Conservation (phyloP, 345 rosid species). For the Hirschfeldia incana region DNA sequence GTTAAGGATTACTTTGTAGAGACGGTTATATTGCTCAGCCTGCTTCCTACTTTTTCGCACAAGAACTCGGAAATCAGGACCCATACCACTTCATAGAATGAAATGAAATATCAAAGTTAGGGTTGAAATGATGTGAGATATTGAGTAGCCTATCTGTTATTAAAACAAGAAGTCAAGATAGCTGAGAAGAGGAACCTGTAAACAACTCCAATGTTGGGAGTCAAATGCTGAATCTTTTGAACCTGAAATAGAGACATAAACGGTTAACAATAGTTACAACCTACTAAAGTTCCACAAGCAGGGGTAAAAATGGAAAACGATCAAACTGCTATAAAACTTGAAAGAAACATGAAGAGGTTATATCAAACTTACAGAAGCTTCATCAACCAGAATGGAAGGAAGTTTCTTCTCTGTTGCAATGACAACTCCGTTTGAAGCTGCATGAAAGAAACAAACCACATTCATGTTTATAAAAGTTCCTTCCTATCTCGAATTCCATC, state of each 20-base stretch:
- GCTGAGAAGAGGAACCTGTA: conserved; percentile 62
- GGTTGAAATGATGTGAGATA: background rate
- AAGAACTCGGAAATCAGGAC: conserved; percentile 92
- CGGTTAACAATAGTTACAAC: background rate
- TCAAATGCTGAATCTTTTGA: conserved; percentile 85
- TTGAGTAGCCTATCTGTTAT: background rate
- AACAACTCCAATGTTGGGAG: conserved; percentile 94
- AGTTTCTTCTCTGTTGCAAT: conserved; percentile 94
- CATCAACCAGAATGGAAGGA: conserved; percentile 93
- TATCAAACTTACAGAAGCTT: conserved; percentile 65
- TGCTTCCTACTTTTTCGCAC: conserved; percentile 97
- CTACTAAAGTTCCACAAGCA: background rate
- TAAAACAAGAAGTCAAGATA: background rate
- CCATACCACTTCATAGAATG: conserved; percentile 77
- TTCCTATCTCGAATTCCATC: background rate
- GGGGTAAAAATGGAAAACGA: background rate
- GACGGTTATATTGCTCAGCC: conserved; percentile 75
- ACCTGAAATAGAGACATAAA: conserved; percentile 51
- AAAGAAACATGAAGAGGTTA: background rate
- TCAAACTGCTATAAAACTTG: background rate
- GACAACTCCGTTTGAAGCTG: conserved; percentile 96
- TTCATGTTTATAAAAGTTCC: background rate
- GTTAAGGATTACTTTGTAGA: conserved; percentile 58
- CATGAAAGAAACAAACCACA: conserved; percentile 17
- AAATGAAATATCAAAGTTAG: conserved; percentile 11